Base-by-base conservation (phyloP, 2,329 filamentous ascomycete species). In the Fusarium compactum region DNA sequence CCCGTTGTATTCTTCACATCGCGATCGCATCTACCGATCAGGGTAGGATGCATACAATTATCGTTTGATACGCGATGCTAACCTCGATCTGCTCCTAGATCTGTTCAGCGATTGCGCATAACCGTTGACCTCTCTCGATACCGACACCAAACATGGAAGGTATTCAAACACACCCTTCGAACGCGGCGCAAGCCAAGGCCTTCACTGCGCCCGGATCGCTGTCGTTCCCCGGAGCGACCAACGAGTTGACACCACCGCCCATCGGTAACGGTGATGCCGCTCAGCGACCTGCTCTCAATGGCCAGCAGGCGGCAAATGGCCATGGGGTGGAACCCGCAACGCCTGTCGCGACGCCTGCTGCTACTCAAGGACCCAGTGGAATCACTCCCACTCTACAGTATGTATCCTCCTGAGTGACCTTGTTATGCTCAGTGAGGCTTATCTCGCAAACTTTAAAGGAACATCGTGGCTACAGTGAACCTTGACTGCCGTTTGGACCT, bases 391-490 rank as follows among this genome's bases (percentile, higher is more conserved):
- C 93, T 76, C 87, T 98, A 88, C 94, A 98, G 94, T 97, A 93
- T 94, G 94, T 96, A 91, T 90, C 78, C 72, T 76, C 69, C 74
- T 78, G 76, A 76, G 71, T 79, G 73, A 70, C 58, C 27, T 75
- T 69, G 68, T 69, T 66, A 69, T 79, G 77, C 77, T 80, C 75
- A 80, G 77, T 79, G 84, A 84, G 81, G 84, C 87, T 89, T 84
- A 89, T 85, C 80, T 81, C 75, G 76, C 78, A 69, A 77, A 63
- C 18, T 78, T 72, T 78, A 66, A 94, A 97, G 94, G 91, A 98
- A 98, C 86, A 97, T 98, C 85, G 95, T 98, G 83, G 95, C 96
- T 75, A 99, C 96, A 76, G 96, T 98, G 86, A 98, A 98, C 83
- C 89, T 98, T 79, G 94, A 97, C 86, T 98, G 95, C 85, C 95